Conservation (phyloP, 306 rosid species). For the Lupinus albus region DNA sequence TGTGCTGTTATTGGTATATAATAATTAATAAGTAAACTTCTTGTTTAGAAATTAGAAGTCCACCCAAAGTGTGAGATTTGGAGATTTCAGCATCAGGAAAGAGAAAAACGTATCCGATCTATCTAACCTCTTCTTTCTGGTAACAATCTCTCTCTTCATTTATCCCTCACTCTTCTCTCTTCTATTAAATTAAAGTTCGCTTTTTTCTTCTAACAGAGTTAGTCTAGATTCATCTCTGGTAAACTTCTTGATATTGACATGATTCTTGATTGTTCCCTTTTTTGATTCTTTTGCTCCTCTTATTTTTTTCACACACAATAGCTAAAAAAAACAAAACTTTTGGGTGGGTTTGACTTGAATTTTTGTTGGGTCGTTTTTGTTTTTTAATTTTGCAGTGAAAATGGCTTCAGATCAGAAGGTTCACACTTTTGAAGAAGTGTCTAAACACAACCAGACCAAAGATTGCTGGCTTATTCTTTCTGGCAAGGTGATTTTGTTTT, state of each 20-base stretch:
- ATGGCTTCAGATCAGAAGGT: conserved; percentile 80
- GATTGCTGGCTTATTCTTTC: conserved; percentile 91
- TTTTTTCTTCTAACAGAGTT: conserved; percentile 19
- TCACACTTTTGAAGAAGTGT: conserved; percentile 68
- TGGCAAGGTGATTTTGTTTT: conserved; percentile 76
- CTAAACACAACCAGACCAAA: conserved; percentile 71
- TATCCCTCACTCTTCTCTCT: neutral
- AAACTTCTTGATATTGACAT: neutral
- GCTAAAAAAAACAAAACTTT: too few species aligned
- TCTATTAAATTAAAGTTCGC: neutral
- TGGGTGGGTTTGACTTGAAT: conserved; percentile 31
- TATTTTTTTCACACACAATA: neutral
- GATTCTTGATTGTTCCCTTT: conserved; percentile 17
- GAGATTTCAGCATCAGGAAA: neutral
- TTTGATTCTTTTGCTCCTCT: conserved; percentile 30
- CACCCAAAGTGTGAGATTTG: neutral
- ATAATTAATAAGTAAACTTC: neutral
- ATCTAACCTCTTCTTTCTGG: neutral
- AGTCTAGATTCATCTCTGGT: too few species aligned
- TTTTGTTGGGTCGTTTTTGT: conserved; percentile 33
- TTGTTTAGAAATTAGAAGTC: neutral
- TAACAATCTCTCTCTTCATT: too few species aligned
- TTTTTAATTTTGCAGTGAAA: conserved; percentile 42
- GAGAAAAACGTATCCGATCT: neutral
- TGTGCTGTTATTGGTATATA: conserved; percentile 8